These are phyloP conservation scores for Alnus glutinosa DNA, from an alignment of 306 rosid genomes.

Conservation along the genomic window DNA sequence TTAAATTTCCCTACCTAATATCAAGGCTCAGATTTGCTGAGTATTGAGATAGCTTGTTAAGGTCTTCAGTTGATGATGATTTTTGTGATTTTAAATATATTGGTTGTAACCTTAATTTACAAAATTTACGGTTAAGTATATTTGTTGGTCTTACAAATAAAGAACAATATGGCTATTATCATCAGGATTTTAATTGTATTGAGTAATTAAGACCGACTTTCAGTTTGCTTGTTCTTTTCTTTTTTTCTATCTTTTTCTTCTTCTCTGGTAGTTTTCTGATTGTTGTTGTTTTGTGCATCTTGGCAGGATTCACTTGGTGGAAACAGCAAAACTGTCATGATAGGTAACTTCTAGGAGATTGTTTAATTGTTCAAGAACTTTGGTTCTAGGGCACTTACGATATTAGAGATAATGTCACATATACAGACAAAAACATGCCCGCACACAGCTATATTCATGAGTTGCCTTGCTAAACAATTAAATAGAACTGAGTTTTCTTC, in stretches of 20 bases:
- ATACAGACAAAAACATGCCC: background rate
- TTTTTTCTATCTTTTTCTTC: background rate
- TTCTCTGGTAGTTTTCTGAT: conserved; percentile 12
- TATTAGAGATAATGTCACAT: background rate
- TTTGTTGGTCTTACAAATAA: background rate
- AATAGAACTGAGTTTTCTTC: conserved; percentile 13
- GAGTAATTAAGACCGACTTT: background rate
- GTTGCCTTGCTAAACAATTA: conserved; percentile 9
- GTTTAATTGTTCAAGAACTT: background rate
- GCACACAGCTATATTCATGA: background rate
- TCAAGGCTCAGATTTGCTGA: background rate
- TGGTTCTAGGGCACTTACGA: background rate
- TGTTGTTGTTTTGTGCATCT: conserved; percentile 21
- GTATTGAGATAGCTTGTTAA: conserved; percentile 8
- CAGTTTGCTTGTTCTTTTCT: conserved; percentile 6
- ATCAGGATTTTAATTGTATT: background rate
- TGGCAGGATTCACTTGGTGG: conserved; percentile 93
- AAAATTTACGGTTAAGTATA: background rate
- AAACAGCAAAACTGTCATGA: conserved; percentile 88
- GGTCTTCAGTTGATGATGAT: background rate
- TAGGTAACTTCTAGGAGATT: conserved; percentile 51
- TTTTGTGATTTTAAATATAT: background rate
- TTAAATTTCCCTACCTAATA: background rate
- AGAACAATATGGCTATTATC: background rate
- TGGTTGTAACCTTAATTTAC: background rate